phyloP scores from a whole-genome alignment of 2,329 filamentous ascomycete genomes.

The Thielaviopsis ethacetica region DNA sequence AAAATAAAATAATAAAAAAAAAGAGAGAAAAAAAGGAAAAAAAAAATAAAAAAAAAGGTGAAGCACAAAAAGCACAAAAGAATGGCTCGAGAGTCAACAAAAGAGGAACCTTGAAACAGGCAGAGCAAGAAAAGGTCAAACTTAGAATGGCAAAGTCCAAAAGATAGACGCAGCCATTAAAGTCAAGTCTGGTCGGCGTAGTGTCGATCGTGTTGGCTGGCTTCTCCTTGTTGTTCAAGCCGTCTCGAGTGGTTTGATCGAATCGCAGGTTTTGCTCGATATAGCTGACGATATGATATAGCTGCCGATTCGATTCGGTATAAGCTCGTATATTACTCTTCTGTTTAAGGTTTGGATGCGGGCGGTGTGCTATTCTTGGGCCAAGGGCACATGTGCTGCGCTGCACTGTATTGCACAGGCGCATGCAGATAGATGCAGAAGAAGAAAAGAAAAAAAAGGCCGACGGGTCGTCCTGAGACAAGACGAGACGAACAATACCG shows the following conservation, averaged over 20 bases:
- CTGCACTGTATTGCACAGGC: no score
- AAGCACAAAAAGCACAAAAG: background rate
- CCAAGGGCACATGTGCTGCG: background rate
- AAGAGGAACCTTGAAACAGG: background rate
- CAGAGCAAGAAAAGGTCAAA: background rate
- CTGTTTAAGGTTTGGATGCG: background rate
- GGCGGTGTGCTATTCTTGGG: background rate
- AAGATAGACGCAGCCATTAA: background rate
- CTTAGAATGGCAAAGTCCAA: background rate
- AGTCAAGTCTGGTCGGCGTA: background rate
- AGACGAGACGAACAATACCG: background rate
- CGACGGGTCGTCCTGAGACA: background rate
- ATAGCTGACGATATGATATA: no score
- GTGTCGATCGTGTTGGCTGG: background rate
- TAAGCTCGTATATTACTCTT: no score
- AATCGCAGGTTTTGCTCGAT: no score
- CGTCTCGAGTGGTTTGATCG: conserved; percentile 1
- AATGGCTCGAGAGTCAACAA: background rate
- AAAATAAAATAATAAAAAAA: conserved; percentile 1
- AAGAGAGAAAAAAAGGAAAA: conserved; percentile 1
- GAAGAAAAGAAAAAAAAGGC: no score
- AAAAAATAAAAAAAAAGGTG: background rate
- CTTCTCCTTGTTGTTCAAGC: background rate
- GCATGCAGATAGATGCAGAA: background rate
- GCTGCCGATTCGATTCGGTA: no score